Percentiles rank a stretch among this genome's conserved stretches.
Conservation (phyloP, 1,284 basidiomycete genomes). For the Stereum hirsutum region DNA sequence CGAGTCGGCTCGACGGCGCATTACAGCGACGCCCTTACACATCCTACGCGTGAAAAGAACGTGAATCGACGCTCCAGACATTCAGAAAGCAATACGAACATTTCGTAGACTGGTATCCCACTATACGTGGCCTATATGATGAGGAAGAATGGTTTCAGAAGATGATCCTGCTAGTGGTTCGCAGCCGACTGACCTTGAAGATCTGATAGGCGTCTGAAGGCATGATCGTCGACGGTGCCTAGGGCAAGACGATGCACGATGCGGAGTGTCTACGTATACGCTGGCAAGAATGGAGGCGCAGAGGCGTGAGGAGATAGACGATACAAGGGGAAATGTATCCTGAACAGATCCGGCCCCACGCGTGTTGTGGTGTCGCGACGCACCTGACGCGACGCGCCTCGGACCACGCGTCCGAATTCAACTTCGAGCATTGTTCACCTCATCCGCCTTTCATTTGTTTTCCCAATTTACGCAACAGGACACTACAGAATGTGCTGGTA, state of each 20-base stretch:
- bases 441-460: too few relatives aligned
- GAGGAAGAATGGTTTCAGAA: conserved; percentile 6
- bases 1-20: conserved; percentile 91
- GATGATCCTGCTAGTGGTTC: neutral
- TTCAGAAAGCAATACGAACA: conserved; percentile 41
- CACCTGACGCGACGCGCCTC: too few relatives aligned
- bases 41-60: conserved; percentile 52
- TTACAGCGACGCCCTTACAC: conserved; percentile 93
- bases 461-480: too few relatives aligned
- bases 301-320: neutral
- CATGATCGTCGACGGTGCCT: too few relatives aligned
- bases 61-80: conserved; percentile 24
- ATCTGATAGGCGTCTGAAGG: conserved; percentile 13
- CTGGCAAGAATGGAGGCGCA: neutral
- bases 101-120: conserved; percentile 82
- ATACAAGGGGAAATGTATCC: neutral
- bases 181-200: conserved; percentile 10
- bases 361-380: too few relatives aligned
- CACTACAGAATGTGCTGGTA: too few relatives aligned
- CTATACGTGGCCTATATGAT: conserved; percentile 71
- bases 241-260: too few relatives aligned
- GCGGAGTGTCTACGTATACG: conserved; percentile 4
- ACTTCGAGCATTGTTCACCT: too few relatives aligned
- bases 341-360: too few relatives aligned
- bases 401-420: too few relatives aligned